These are phyloP conservation scores for Gossypium turneri DNA, from an alignment of 345 rosid genomes.

Conservation along the genomic window DNA sequence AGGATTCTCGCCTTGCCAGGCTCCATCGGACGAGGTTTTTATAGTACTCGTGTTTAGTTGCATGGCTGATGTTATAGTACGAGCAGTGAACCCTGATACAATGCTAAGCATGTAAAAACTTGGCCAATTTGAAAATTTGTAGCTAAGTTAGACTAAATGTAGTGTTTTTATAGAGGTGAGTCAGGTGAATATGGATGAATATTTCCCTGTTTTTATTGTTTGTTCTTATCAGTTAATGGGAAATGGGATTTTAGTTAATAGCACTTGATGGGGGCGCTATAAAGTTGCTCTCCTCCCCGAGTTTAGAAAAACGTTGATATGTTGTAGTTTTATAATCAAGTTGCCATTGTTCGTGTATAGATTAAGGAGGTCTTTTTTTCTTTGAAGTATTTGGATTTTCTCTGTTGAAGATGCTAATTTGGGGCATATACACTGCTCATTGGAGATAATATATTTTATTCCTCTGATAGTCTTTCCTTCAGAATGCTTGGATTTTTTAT, in stretches of 20 bases:
- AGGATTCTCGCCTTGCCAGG: conserved; percentile 50
- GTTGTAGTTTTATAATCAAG: too few species aligned
- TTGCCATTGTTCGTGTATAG: too few species aligned
- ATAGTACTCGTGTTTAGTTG: neutral
- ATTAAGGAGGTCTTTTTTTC: too few species aligned
- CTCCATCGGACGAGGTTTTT: conserved; percentile 24
- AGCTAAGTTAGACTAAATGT: neutral
- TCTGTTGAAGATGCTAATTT: too few species aligned
- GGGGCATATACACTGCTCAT: too few species aligned
- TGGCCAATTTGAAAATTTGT: neutral
- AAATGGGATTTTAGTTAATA: neutral
- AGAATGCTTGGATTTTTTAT: too few species aligned
- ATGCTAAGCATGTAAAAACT: neutral
- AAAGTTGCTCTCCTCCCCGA: neutral
- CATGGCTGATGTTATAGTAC: neutral
- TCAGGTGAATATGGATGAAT: neutral
- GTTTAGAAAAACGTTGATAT: too few species aligned
- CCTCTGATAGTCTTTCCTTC: too few species aligned
- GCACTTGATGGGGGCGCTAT: neutral
- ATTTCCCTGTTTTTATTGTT: neutral
- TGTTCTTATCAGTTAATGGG: neutral
- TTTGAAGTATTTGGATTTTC: too few species aligned
- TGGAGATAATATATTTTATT: too few species aligned
- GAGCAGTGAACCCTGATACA: neutral
- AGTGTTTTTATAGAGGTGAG: neutral